Percentiles rank a stretch among this genome's conserved stretches.
phyloP scores from a whole-genome alignment of 2,329 filamentous ascomycete genomes.

The Penicillium sclerotigenum region DNA sequence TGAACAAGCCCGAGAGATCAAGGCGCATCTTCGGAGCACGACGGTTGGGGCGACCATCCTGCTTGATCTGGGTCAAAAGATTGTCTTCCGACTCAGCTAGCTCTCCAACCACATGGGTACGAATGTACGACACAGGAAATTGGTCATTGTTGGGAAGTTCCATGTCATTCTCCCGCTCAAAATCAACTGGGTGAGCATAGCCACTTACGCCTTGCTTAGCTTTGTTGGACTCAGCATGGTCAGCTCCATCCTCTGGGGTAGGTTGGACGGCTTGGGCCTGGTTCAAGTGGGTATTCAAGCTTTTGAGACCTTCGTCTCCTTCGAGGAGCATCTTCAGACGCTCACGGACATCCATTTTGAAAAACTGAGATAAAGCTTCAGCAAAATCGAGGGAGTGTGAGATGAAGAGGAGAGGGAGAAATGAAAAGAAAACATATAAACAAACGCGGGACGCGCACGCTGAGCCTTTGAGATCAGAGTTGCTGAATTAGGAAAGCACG shows the following conservation, averaged over 20 bases:
- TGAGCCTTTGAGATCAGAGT: background rate
- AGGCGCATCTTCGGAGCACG: background rate
- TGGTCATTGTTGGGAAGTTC: background rate
- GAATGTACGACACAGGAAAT: slow-evolving; percentile 2
- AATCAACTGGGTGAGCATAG: background rate
- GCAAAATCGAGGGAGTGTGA: background rate
- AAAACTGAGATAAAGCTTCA: background rate
- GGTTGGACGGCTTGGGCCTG: background rate
- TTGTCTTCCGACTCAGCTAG: background rate
- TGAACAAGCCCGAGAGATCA: background rate
- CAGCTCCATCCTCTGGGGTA: background rate
- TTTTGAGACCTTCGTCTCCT: background rate
- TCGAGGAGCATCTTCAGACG: background rate
- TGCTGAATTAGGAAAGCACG: background rate
- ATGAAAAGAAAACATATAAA: background rate
- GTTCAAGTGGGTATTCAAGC: background rate
- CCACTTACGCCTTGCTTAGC: slow-evolving; percentile 5
- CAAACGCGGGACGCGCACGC: background rate
- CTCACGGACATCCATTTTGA: background rate
- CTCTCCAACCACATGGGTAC: background rate
- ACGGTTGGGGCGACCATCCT: background rate
- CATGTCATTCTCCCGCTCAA: background rate
- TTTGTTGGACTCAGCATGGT: background rate
- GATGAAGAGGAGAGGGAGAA: background rate
- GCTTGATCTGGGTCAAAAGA: background rate